Conservation (phyloP, 2,329 filamentous ascomycete species). For the Colletotrichum siamense region DNA sequence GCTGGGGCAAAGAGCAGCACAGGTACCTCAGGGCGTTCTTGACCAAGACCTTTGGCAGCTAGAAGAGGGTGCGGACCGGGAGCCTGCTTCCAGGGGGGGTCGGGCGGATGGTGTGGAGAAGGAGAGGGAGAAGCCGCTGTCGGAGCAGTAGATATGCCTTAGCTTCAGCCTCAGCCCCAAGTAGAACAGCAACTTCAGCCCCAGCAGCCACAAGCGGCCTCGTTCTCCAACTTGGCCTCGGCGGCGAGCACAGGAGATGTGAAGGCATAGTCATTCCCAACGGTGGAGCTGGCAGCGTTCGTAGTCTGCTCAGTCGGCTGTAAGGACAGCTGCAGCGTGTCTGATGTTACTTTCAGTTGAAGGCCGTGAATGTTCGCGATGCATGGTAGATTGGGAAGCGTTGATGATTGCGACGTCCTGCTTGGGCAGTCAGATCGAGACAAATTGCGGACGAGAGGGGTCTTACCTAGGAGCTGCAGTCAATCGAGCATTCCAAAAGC, state of each 20-base stretch:
- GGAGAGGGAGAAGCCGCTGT: neutral
- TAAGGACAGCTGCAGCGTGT: neutral
- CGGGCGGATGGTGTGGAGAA: neutral
- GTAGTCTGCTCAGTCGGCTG: neutral
- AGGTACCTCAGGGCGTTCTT: neutral
- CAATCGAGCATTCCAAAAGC: neutral
- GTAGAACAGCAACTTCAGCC: neutral
- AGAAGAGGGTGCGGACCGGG: neutral
- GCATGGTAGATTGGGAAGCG: neutral
- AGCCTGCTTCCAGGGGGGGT: neutral
- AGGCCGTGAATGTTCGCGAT: neutral
- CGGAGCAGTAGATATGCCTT: too few species aligned
- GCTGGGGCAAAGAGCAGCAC: neutral
- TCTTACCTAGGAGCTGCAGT: neutral
- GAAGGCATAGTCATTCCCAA: neutral
- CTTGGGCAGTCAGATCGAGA: neutral
- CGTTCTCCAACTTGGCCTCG: neutral
- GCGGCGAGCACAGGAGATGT: neutral
- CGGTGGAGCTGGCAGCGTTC: neutral
- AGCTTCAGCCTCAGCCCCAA: neutral
- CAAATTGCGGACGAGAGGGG: neutral
- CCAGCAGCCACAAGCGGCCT: neutral
- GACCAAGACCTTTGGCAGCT: neutral
- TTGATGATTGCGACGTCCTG: neutral
- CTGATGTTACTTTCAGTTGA: neutral